Conservation (phyloP, 2,329 filamentous ascomycete species). For the Stemphylium vesicarium region DNA sequence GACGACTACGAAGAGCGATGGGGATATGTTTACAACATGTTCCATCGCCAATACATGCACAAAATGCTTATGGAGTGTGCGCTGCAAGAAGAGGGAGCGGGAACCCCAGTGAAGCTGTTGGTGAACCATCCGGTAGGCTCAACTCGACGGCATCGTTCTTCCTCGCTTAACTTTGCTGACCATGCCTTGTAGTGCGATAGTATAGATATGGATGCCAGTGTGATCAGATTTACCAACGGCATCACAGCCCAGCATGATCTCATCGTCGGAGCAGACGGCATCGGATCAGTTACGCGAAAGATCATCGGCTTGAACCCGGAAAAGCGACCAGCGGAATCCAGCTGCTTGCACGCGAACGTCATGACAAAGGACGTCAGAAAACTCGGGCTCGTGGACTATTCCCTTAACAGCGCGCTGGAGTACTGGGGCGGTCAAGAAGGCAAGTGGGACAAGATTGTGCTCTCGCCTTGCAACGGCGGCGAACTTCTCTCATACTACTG, state of each 20-base stretch:
- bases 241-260: slow-evolving; percentile 61
- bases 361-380: slow-evolving; percentile 64
- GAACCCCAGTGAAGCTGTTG: slow-evolving; percentile 59
- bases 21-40: slow-evolving; percentile 71
- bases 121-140: slow-evolving; percentile 60
- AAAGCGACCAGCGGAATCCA: slow-evolving; percentile 65
- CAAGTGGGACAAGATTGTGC: slow-evolving; percentile 70
- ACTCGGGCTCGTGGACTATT: slow-evolving; percentile 68
- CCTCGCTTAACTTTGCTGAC: not conserved
- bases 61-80: slow-evolving; percentile 68
- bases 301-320: slow-evolving; percentile 68
- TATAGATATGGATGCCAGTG: slow-evolving; percentile 59
- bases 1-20: slow-evolving; percentile 69
- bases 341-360: slow-evolving; percentile 71
- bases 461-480: slow-evolving; percentile 71
- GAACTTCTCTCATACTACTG: slow-evolving; percentile 72
- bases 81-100: slow-evolving; percentile 59
- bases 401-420: slow-evolving; percentile 65
- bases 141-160: not conserved
- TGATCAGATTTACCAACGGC: slow-evolving; percentile 55
- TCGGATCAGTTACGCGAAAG: slow-evolving; percentile 68
- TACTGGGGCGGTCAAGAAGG: slow-evolving; percentile 74
- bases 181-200: slow-evolving; percentile 49
- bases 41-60: slow-evolving; percentile 73
- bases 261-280: slow-evolving; percentile 70